A percentile compares a stretch with the other conserved stretches of the same genome.
These are phyloP conservation scores for Aureobasidium zeae DNA, from an alignment of 2,329 filamentous ascomycete genomes.

Conservation along the genomic window DNA sequence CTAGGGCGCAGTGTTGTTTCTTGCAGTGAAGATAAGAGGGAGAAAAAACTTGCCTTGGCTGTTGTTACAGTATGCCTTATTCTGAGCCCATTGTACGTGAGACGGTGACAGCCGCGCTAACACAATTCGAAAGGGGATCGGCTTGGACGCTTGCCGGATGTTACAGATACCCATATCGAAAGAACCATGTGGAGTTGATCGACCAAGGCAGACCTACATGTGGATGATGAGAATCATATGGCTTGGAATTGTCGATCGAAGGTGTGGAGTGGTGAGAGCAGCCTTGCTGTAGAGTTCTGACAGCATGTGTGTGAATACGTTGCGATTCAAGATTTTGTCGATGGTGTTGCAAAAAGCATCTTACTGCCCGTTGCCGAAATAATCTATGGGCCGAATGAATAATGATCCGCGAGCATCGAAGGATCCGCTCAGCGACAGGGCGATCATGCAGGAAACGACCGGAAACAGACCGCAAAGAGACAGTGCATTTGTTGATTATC, in stretches of 20 bases:
- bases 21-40: no score
- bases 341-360: not conserved
- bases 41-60: slow-evolving; percentile 8
- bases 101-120: slow-evolving; percentile 11
- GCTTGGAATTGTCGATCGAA: no score
- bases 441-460: slow-evolving; percentile 3
- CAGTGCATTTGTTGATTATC: not conserved
- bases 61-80: slow-evolving; percentile 14
- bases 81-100: slow-evolving; percentile 1
- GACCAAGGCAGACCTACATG: not conserved
- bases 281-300: not conserved
- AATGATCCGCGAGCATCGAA: no score
- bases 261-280: no score
- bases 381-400: no score
- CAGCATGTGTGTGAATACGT: slow-evolving; percentile 4
- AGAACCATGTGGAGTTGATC: no score
- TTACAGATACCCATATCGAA: no score
- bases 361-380: not conserved
- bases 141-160: not conserved
- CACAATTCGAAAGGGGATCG: not conserved
- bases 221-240: not conserved
- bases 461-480: not conserved
- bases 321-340: not conserved
- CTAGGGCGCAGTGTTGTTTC: slow-evolving; percentile 1
- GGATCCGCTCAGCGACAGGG: not conserved